phyloP scores from a whole-genome alignment of 1,284 basidiomycete species.

The Thelephora terrestris region DNA sequence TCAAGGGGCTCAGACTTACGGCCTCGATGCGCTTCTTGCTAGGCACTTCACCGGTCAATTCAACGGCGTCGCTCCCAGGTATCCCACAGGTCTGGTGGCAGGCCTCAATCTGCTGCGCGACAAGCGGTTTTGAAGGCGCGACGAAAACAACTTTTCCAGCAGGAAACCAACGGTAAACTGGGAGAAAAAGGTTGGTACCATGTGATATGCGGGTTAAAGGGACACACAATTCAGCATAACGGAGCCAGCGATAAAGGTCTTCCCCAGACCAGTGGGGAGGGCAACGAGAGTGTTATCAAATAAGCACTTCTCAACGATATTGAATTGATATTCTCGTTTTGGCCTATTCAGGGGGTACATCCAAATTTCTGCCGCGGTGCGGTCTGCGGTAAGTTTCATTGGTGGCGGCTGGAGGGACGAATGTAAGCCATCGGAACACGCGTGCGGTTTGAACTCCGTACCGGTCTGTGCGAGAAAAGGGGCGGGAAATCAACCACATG shows the following conservation, averaged over 20 bases:
- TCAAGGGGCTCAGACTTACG: constrained; percentile 33
- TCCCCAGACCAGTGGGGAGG: constrained; percentile 93
- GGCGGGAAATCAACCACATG: neutral
- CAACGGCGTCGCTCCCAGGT: constrained; percentile 76
- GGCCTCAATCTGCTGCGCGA: constrained; percentile 90
- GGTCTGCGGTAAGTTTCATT: constrained; percentile 71
- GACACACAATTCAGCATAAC: constrained; percentile 88
- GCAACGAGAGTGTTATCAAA: constrained; percentile 95
- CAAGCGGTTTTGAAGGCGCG: constrained; percentile 92
- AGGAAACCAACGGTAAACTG: constrained; percentile 91
- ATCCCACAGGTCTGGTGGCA: constrained; percentile 94
- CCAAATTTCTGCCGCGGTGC: constrained; percentile 78
- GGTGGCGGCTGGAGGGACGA: constrained; percentile 44
- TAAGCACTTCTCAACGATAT: constrained; percentile 81
- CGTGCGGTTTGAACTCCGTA: constrained; percentile 16
- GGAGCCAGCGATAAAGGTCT: constrained; percentile 97
- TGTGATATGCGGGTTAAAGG: neutral
- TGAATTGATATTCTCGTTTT: constrained; percentile 91
- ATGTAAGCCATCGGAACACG: neutral
- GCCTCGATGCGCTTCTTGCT: constrained; percentile 41
- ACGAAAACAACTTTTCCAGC: constrained; percentile 92
- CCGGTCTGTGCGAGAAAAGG: constrained; percentile 18
- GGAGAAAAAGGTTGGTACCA: neutral
- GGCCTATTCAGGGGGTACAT: constrained; percentile 87
- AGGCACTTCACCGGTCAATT: constrained; percentile 74